phyloP scores from a whole-genome alignment of 805 yeast species.

The Metschnikowia lachancei region DNA sequence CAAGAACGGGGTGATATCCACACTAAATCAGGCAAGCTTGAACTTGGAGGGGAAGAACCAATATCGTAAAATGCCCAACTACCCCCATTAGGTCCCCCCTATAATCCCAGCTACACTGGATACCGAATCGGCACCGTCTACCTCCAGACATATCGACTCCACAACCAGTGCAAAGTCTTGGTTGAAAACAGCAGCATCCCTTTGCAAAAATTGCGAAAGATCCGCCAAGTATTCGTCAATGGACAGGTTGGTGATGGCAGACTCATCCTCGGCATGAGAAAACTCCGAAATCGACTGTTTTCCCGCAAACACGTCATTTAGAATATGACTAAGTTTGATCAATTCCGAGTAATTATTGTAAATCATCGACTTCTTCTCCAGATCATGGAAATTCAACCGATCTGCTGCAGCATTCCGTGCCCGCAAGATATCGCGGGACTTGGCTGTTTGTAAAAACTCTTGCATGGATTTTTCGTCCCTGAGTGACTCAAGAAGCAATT shows the following conservation, averaged over 20 bases:
- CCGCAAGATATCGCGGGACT: conserved; percentile 13
- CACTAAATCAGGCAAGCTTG: too few species aligned
- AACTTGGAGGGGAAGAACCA: too few species aligned
- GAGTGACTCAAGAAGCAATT: conserved; percentile 4
- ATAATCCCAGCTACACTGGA: conserved; percentile 15
- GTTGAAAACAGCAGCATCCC: conserved; percentile 16
- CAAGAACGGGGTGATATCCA: too few species aligned
- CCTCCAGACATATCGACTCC: conserved; percentile 3
- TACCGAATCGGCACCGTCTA: conserved; percentile 14
- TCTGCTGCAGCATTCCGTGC: conserved; percentile 27
- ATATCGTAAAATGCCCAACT: too few species aligned
- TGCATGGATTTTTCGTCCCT: conserved; percentile 8
- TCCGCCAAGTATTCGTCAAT: conserved; percentile 13
- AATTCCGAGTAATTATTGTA: conserved; percentile 75
- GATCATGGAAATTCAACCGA: conserved; percentile 50
- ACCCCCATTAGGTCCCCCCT: background rate
- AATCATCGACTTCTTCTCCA: conserved; percentile 65
- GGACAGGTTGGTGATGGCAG: conserved; percentile 7
- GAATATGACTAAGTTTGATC: conserved; percentile 61
- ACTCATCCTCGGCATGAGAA: background rate
- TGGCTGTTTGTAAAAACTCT: conserved; percentile 12
- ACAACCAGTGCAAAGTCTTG: conserved; percentile 18
- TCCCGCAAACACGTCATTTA: conserved; percentile 24
- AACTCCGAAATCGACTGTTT: conserved; percentile 5
- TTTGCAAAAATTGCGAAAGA: conserved; percentile 9